These are phyloP conservation scores for Solanum hybrid DNA, from an alignment of 305 asterid species.

Conservation along the genomic window DNA sequence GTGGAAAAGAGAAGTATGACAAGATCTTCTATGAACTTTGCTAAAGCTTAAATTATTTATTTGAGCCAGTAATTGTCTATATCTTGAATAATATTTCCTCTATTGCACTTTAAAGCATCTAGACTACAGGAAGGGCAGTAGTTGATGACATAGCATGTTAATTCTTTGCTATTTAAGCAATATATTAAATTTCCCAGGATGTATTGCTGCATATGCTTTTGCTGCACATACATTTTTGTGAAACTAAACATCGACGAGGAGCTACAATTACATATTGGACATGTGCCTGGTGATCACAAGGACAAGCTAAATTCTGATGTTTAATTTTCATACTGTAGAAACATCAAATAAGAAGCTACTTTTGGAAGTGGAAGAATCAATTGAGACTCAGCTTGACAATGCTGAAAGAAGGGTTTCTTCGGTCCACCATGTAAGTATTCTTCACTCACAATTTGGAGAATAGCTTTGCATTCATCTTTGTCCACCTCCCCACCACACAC, in stretches of 20 bases:
- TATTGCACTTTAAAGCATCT: background rate
- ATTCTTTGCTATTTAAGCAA: background rate
- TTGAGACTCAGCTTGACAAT: slow-evolving; percentile 45
- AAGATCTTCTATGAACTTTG: slow-evolving; percentile 2
- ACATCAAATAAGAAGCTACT: slow-evolving; percentile 45
- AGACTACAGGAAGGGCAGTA: background rate
- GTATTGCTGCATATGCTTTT: background rate
- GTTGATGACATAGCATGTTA: background rate
- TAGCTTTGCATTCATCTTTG: background rate
- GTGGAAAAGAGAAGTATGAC: slow-evolving; percentile 67
- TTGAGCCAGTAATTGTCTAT: background rate
- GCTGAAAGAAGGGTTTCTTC: slow-evolving; percentile 66
- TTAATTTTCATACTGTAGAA: slow-evolving; percentile 30
- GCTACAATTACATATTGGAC: background rate
- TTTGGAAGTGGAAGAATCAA: slow-evolving; percentile 52
- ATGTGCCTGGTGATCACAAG: background rate
- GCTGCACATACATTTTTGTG: background rate
- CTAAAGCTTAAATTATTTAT: background rate
- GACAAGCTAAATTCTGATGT: background rate
- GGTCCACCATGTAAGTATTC: slow-evolving; percentile 55
- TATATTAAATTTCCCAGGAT: background rate
- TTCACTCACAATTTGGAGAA: slow-evolving; percentile 6
- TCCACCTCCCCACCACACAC: background rate
- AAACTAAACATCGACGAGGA: background rate
- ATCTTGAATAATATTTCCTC: background rate